Percentiles rank a stretch among this genome's conserved stretches.
Conservation (phyloP, 371 early-diverging fungal species). For the Haplosporangium sp. region DNA sequence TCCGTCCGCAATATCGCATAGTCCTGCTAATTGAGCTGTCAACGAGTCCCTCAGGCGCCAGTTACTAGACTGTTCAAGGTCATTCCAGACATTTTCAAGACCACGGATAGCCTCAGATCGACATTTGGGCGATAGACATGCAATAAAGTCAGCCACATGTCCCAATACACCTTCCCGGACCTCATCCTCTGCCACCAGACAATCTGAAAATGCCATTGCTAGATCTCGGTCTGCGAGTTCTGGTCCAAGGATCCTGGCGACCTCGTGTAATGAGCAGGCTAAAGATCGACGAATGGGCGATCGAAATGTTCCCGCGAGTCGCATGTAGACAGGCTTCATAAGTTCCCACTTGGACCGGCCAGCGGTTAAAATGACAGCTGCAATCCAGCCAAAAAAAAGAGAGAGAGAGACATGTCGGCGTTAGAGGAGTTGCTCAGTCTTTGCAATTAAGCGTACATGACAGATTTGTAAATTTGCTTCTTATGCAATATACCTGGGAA, state of each 20-base stretch:
- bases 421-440: neutral
- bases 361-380: constrained; percentile 68
- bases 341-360: constrained; percentile 66
- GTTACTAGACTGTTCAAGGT: constrained; percentile 62
- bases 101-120: constrained; percentile 66
- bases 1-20: constrained; percentile 64
- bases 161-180: constrained; percentile 72
- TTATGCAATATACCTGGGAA: constrained; percentile 58
- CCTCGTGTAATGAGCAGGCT: constrained; percentile 70
- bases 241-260: constrained; percentile 69
- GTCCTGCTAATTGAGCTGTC: constrained; percentile 62
- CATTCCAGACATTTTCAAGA: constrained; percentile 66
- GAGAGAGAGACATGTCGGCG: neutral
- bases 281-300: constrained; percentile 61
- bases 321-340: constrained; percentile 54
- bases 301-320: constrained; percentile 40
- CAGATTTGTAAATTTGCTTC: neutral
- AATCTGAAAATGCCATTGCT: constrained; percentile 68
- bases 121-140: constrained; percentile 62
- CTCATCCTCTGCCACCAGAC: constrained; percentile 69
- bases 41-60: constrained; percentile 69
- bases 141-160: constrained; percentile 68
- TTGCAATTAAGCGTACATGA: neutral
- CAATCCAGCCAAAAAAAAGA: neutral
- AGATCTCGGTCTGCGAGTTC: constrained; percentile 69